Percentiles rank a stretch among this genome's conserved stretches.
These are phyloP conservation scores for Dalbergia cultrata DNA, from an alignment of 306 rosid species.

Conservation along the genomic window DNA sequence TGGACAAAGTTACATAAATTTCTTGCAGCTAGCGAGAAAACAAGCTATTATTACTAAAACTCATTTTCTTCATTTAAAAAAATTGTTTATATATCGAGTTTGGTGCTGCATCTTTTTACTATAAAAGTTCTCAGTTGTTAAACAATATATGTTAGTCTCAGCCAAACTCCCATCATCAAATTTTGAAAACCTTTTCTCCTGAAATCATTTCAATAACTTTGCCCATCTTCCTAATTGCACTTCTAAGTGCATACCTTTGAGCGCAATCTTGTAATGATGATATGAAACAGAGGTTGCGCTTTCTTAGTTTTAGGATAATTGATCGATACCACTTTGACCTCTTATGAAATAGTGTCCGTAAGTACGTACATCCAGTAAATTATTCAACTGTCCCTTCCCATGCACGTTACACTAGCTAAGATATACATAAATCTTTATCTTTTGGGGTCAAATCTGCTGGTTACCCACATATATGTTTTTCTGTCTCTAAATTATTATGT, in stretches of 20 bases:
- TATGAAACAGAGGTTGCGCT: constrained; percentile 5
- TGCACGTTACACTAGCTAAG: constrained; percentile 37
- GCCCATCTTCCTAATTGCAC: constrained; percentile 42
- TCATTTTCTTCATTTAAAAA: background rate
- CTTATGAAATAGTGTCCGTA: background rate
- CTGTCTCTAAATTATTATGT: constrained; percentile 33
- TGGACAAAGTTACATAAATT: background rate
- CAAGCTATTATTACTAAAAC: background rate
- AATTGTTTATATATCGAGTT: background rate
- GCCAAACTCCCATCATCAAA: constrained; percentile 27
- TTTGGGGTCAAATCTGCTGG: constrained; percentile 4
- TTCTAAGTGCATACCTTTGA: constrained; percentile 43
- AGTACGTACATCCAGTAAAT: background rate
- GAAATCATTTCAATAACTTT: constrained; percentile 23
- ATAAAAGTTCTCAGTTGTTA: constrained; percentile 36
- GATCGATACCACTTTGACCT: constrained; percentile 19
- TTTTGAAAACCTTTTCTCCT: constrained; percentile 19
- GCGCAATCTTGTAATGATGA: constrained; percentile 47
- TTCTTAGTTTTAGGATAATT: constrained; percentile 38
- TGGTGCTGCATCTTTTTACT: constrained; percentile 27
- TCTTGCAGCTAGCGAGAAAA: background rate
- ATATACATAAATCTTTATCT: background rate
- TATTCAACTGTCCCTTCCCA: constrained; percentile 31
- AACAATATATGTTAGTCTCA: constrained; percentile 32
- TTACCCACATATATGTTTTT: background rate